Conservation (phyloP, 495 filamentous ascomycete genomes). For the Xylaria acuta region DNA sequence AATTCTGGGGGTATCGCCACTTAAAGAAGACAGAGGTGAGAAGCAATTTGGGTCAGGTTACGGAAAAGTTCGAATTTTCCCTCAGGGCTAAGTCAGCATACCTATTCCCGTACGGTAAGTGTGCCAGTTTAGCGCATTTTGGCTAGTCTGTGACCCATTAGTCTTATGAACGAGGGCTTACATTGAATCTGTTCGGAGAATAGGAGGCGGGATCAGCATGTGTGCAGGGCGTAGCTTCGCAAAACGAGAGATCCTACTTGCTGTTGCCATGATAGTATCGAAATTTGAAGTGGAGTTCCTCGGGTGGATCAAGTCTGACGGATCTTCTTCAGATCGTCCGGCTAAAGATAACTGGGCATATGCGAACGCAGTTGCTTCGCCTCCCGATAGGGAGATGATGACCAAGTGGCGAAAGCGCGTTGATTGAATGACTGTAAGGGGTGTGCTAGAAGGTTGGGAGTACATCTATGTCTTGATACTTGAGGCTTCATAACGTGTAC, state of each 20-base stretch:
- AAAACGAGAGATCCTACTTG: constrained; percentile 53
- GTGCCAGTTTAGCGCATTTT: neutral
- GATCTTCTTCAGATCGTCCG: constrained; percentile 29
- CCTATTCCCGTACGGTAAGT: constrained; percentile 28
- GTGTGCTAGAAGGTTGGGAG: too few species aligned
- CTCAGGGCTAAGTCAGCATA: too few species aligned
- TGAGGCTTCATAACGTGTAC: too few species aligned
- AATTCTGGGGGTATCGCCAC: constrained; percentile 43
- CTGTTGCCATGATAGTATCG: constrained; percentile 54
- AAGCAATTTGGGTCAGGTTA: too few species aligned
- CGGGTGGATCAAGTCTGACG: constrained; percentile 33
- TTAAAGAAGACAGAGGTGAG: neutral
- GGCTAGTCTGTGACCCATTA: too few species aligned
- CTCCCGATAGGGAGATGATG: constrained; percentile 39
- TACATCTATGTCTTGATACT: too few species aligned
- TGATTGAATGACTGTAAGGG: too few species aligned
- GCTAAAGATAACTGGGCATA: constrained; percentile 29
- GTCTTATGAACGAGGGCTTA: too few species aligned
- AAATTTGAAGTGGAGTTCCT: constrained; percentile 59
- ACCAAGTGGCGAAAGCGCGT: constrained; percentile 35
- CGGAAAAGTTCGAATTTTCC: too few species aligned
- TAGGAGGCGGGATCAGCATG: constrained; percentile 43
- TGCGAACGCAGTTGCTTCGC: constrained; percentile 26
- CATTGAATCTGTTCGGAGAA: too few species aligned
- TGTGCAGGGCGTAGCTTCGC: constrained; percentile 55